Percentiles rank a stretch among this genome's conserved stretches.
Evolutionary conservation across 768 basidiomycete species (phyloP).

Genomic region (Nevesoporus exiguus): DNA sequence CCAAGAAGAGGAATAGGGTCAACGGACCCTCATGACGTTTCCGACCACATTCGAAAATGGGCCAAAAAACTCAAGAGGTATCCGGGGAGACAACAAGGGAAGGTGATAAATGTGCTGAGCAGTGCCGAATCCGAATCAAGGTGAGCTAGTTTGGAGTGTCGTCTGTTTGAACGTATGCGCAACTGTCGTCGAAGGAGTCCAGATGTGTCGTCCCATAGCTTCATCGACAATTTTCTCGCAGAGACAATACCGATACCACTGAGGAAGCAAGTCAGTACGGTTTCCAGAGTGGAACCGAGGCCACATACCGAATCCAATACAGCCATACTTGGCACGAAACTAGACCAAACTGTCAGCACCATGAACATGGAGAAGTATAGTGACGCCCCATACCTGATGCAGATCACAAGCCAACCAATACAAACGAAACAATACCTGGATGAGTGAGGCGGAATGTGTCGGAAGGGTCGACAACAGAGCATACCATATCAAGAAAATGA

Average conservation of each 20-base stretch:
- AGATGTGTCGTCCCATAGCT: background rate
- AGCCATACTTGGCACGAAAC: constrained; percentile 1
- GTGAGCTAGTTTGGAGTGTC: constrained; percentile 10
- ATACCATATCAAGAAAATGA: constrained; percentile 3
- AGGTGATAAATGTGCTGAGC: background rate
- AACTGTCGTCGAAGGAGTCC: constrained; percentile 13
- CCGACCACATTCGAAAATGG: constrained; percentile 10
- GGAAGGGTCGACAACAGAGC: background rate
- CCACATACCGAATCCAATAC: constrained; percentile 1
- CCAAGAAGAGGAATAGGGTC: background rate
- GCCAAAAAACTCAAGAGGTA: background rate
- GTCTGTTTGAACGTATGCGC: constrained; percentile 12
- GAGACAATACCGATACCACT: constrained; percentile 10
- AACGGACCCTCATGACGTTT: constrained; percentile 7
- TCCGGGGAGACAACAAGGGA: constrained; percentile 7
- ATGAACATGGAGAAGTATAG: background rate
- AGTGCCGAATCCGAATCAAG: constrained; percentile 5
- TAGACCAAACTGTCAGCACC: background rate
- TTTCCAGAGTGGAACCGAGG: background rate
- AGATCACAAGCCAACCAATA: background rate
- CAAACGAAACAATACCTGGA: background rate
- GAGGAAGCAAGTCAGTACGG: background rate
- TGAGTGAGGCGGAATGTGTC: background rate
- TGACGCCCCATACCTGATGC: constrained; percentile 2
- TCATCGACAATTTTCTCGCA: constrained; percentile 9